Evolutionary conservation across 2,329 filamentous ascomycete genomes (phyloP).

Genomic region (Ophiostoma pallidulum): DNA sequence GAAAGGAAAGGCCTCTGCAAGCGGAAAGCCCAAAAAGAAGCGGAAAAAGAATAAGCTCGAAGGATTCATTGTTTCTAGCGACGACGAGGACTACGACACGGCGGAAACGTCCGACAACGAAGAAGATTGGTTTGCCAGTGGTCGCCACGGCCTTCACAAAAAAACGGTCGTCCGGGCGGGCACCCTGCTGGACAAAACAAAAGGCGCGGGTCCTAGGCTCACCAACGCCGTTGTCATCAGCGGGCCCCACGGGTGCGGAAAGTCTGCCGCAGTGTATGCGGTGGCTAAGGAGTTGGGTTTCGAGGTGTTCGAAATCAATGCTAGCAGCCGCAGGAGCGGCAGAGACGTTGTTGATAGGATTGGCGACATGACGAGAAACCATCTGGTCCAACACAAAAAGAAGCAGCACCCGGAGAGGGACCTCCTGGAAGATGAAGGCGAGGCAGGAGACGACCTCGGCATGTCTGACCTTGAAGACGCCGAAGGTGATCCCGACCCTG

Average conservation of each 20-base stretch:
- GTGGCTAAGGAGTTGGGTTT: constrained; percentile 86
- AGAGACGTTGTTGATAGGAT: constrained; percentile 87
- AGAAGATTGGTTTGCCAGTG: constrained; percentile 32
- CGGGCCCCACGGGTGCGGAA: constrained; percentile 82
- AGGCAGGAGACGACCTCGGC: constrained; percentile 48
- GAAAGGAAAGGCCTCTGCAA: constrained; percentile 20
- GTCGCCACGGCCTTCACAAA: constrained; percentile 30
- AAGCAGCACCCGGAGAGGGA: constrained; percentile 10
- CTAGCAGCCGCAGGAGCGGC: constrained; percentile 72
- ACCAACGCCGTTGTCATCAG: constrained; percentile 79
- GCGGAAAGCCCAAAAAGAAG: constrained; percentile 39
- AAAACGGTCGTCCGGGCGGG: constrained; percentile 46
- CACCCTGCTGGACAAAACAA: constrained; percentile 21
- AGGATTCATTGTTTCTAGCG: constrained; percentile 69
- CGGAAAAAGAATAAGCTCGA: constrained; percentile 66
- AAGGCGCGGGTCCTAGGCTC: constrained; percentile 36
- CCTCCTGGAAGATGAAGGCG: constrained; percentile 30
- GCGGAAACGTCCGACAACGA: constrained; percentile 58
- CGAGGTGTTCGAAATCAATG: constrained; percentile 90
- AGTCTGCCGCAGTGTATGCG: constrained; percentile 86
- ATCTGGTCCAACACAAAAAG: constrained; percentile 60
- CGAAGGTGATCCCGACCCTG: constrained; percentile 6
- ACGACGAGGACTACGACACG: constrained; percentile 63
- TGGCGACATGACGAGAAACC: constrained; percentile 94
- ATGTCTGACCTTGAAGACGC: constrained; percentile 6